Conservation (phyloP, 2,329 filamentous ascomycete species). For the Chrysoporthe austroafricana region DNA sequence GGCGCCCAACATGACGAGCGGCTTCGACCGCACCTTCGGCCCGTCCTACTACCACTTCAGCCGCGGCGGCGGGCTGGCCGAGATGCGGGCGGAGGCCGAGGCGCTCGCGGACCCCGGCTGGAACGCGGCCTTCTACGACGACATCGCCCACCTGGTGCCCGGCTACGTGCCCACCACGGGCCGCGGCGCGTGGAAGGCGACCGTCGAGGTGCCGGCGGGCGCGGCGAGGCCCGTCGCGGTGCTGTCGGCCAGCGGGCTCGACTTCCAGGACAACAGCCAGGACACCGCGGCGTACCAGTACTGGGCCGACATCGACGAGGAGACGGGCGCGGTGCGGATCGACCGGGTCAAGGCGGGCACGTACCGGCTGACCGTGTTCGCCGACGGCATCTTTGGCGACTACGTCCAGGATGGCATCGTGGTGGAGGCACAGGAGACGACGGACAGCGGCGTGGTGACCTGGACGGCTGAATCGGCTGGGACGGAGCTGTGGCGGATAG, state of each 20-base stretch:
- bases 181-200: slow-evolving; percentile 55
- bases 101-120: slow-evolving; percentile 55
- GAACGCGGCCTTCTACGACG: slow-evolving; percentile 66
- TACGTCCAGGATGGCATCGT: slow-evolving; percentile 56
- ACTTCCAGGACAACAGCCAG: slow-evolving; percentile 63
- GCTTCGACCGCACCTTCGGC: slow-evolving; percentile 68
- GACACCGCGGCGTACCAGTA: slow-evolving; percentile 63
- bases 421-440: slow-evolving; percentile 44
- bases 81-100: slow-evolving; percentile 57
- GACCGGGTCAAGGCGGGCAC: slow-evolving; percentile 58
- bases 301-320: slow-evolving; percentile 56
- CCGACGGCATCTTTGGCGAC: slow-evolving; percentile 64
- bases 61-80: slow-evolving; percentile 51
- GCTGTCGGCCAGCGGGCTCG: slow-evolving; percentile 53
- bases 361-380: slow-evolving; percentile 67
- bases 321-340: slow-evolving; percentile 54
- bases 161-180: slow-evolving; percentile 59
- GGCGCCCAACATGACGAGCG: slow-evolving; percentile 65
- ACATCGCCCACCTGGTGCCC: slow-evolving; percentile 61
- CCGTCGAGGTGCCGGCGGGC: slow-evolving; percentile 54
- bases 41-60: slow-evolving; percentile 69
- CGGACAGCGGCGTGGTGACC: slow-evolving; percentile 40
- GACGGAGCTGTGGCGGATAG: slow-evolving; percentile 64
- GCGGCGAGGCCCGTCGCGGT: slow-evolving; percentile 59
- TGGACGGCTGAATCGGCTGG: slow-evolving; percentile 57